Evolutionary conservation across 31 red algal species (phyloP).

Genomic region (Asparagopsis taxiformis): DNA sequence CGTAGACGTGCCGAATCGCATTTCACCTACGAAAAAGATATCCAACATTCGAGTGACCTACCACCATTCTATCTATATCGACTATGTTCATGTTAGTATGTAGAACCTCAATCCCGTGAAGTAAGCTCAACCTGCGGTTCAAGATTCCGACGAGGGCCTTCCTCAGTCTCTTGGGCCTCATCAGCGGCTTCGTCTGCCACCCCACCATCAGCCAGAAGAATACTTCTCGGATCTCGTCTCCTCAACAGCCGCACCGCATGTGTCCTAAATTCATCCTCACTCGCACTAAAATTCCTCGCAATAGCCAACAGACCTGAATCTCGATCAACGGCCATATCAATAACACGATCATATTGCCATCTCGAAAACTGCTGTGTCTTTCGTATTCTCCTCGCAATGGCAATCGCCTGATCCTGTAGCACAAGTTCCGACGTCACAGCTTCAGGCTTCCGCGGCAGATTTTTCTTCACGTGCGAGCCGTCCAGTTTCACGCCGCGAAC

Average conservation of each 20-base stretch:
- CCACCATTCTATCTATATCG: neutral
- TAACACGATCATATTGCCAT: constrained; percentile 85
- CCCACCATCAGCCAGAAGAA: constrained; percentile 44
- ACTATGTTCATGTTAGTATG: neutral
- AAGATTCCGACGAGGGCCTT: constrained; percentile 9
- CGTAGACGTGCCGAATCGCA: too few species aligned
- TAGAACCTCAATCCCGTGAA: constrained; percentile 26
- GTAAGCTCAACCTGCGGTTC: constrained; percentile 79
- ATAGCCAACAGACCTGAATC: constrained; percentile 82
- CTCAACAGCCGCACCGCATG: constrained; percentile 72
- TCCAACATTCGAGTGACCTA: neutral
- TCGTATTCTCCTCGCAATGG: constrained; percentile 36
- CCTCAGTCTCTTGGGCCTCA: constrained; percentile 21
- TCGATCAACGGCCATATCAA: constrained; percentile 86
- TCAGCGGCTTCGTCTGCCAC: neutral
- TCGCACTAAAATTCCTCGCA: constrained; percentile 78
- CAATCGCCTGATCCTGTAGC: constrained; percentile 73
- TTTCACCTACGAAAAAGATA: too few species aligned
- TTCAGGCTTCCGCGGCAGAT: constrained; percentile 9
- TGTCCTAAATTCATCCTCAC: constrained; percentile 63
- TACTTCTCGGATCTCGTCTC: constrained; percentile 64
- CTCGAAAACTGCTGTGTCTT: constrained; percentile 58
- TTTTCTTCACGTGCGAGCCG: constrained; percentile 63
- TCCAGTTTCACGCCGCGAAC: constrained; percentile 91
- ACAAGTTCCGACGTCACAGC: constrained; percentile 9